Base-by-base conservation (phyloP, 768 basidiomycete genomes). In the Trametopsis cervina region DNA sequence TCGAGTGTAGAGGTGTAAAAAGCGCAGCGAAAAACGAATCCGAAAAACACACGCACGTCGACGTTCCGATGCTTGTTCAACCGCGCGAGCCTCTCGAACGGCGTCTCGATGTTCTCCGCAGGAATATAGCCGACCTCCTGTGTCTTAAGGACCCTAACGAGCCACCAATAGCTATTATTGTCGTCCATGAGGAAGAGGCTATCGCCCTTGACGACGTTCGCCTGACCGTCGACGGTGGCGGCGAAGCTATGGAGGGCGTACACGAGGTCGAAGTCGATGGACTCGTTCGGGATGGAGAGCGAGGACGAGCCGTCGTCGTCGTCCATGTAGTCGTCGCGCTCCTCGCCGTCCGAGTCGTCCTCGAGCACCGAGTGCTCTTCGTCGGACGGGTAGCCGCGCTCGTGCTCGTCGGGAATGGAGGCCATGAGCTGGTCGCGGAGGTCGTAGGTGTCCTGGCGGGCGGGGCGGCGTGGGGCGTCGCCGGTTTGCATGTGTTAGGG, bases 111-210 rank as follows among this genome's bases (percentile, higher is more conserved):
- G 64, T 97, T 98, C 69, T 99, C 96, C 0, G 96, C 96, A 15
- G 96, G 96, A 42, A 99, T 98, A 65, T 99, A 99, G 0, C 96
- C 96, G 13, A 99, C 91, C 60, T 96, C 93, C 66, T 97, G 93
- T 6, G 95, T 97, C 71, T 97, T 98, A 54, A 99, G 82, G 7
- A 99, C 96, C 40, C 93, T 81, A 6, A 99, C 95, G 42, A 98
- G 87, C 96, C 96, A 98, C 96, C 96, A 98, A 69, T 99, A 99
- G 67, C 89, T 91, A 66, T 99, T 98, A 49, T 85, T 91, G 65
- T 99, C 96, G 69, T 99, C 96, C 79, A 98, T 91, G 38, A 99
- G 74, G 62, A 92, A 85, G 40, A 99, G 76, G 53, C 89, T 89
- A 73, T 99, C 95, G 21, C 96, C 96, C 67, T 97, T 98, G 66